Base-by-base conservation (phyloP, 2,329 filamentous ascomycete genomes). In the Pestalotiopsis sp. region DNA sequence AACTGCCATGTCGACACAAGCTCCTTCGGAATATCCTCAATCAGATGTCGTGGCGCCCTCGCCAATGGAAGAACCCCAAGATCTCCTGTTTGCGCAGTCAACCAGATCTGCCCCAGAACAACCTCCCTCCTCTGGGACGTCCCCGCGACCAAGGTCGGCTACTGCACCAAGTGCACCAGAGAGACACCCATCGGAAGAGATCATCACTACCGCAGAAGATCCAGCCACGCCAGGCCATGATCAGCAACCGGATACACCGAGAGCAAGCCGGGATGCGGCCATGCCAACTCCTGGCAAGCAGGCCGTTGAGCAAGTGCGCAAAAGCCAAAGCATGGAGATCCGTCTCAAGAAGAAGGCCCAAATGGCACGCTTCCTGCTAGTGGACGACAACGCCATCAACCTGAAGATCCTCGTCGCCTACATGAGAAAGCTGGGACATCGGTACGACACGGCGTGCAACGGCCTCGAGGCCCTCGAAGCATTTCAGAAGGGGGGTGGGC, bases 371-470 rank as follows among this genome's bases (percentile, higher is more conserved):
- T 67, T 80, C 4, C 73, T 83, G 0, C 75, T 83, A 0, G 81
- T 82, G 0, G 80, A 83, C 20, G 81, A 82, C 65, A 82, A 82
- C 62, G 67, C 70, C 2, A 81, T 83, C 65, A 83, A 83, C 52
- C 67, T 81, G 0, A 59, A 74, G 70, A 74, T 79, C 11, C 74
- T 79, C 26, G 69, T 71, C 14, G 71, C 74, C 1, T 78, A 74
- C 48, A 71, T 78, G 67, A 70, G 73, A 52, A 78, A 77, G 68
- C 75, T 78, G 2, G 75, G 78, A 14, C 73, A 71, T 14, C 73
- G 75, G 10, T 73, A 74, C 59, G 68, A 71, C 20, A 79, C 76
- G 1, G 81, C 80, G 3, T 73, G 67, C 5, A 78, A 82, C 65
- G 81, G 81, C 13, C 74, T 77, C 4, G 77, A 81, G 70, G 80